phyloP scores from a whole-genome alignment of 306 rosid species.

The Quillaja saponaria region DNA sequence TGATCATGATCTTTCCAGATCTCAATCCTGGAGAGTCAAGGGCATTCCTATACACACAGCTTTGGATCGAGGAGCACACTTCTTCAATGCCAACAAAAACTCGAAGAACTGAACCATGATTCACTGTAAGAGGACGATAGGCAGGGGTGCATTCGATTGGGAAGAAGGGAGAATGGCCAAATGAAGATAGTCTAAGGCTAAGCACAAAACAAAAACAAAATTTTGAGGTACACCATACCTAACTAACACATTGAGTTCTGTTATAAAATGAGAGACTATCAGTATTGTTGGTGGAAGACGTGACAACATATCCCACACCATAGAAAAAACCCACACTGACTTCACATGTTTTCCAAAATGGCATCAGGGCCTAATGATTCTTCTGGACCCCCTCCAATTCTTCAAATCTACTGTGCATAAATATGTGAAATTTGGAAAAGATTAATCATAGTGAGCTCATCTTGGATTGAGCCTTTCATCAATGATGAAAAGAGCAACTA shows the following conservation, averaged over 20 bases:
- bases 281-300: slow-evolving; percentile 31
- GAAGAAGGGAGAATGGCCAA: slow-evolving; percentile 13
- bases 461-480: not conserved
- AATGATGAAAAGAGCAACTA: slow-evolving; percentile 38
- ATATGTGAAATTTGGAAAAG: not conserved
- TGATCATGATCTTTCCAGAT: slow-evolving; percentile 7
- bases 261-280: slow-evolving; percentile 8
- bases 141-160: slow-evolving; percentile 33
- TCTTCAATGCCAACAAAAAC: slow-evolving; percentile 33
- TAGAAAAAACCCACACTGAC: slow-evolving; percentile 31
- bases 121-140: slow-evolving; percentile 33
- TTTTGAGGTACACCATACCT: slow-evolving; percentile 33
- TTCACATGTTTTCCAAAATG: slow-evolving; percentile 37
- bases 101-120: slow-evolving; percentile 23
- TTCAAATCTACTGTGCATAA: slow-evolving; percentile 20
- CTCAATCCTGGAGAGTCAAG: not conserved
- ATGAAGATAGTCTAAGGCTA: slow-evolving; percentile 12
- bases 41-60: slow-evolving; percentile 19
- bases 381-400: slow-evolving; percentile 2
- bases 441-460: slow-evolving; percentile 5
- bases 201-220: not conserved
- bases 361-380: slow-evolving; percentile 29
- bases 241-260: slow-evolving; percentile 14
- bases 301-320: slow-evolving; percentile 48
- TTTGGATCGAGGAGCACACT: slow-evolving; percentile 21